These are phyloP conservation scores for Bryoglossum gracile DNA, from an alignment of 495 filamentous ascomycete genomes.

Conservation along the genomic window DNA sequence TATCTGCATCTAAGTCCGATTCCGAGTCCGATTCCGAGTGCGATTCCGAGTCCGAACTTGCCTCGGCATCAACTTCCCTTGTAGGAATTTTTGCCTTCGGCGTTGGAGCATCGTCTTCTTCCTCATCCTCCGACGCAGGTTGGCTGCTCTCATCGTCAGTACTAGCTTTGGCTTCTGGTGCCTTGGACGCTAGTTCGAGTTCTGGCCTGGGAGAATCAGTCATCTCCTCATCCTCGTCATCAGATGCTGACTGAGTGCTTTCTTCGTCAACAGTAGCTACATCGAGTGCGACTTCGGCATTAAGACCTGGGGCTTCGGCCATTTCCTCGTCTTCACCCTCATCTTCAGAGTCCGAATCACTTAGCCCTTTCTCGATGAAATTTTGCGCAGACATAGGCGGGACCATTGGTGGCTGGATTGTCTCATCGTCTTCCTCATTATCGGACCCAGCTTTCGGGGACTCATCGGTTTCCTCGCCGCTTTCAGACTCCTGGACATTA, in stretches of 20 bases:
- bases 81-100: too few relatives aligned
- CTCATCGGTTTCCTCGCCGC: background rate
- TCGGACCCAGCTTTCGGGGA: constrained; percentile 3
- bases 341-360: constrained; percentile 2
- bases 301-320: too few relatives aligned
- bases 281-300: too few relatives aligned
- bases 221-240: too few relatives aligned
- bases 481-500: background rate
- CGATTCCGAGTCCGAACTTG: too few relatives aligned
- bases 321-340: too few relatives aligned
- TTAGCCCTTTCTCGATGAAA: background rate
- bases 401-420: background rate
- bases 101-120: background rate
- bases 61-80: too few relatives aligned
- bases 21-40: background rate
- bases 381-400: background rate
- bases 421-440: background rate
- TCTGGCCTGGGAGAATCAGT: background rate
- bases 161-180: background rate
- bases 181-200: background rate
- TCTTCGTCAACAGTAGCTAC: too few relatives aligned
- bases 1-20: constrained; percentile 5
- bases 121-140: background rate
- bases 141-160: background rate
- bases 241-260: too few relatives aligned